phyloP scores from a whole-genome alignment of 352 stramenopile genomes.

The Globisporangium middletonii region DNA sequence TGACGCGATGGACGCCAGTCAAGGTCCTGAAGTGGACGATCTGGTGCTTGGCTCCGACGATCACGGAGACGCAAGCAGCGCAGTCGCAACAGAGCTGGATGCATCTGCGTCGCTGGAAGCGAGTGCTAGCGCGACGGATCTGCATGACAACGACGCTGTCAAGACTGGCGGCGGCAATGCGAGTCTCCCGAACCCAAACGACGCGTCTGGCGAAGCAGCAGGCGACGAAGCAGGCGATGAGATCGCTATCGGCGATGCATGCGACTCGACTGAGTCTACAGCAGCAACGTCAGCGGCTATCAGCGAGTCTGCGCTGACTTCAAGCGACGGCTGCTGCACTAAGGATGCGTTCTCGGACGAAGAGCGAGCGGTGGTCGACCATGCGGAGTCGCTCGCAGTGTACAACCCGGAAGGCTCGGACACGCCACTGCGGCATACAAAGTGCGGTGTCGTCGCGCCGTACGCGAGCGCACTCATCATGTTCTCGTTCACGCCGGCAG shows the following conservation, averaged over 20 bases:
- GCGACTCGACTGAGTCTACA: neutral
- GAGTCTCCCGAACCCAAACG: conserved; percentile 4
- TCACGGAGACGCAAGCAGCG: too few species aligned
- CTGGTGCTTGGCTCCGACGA: neutral
- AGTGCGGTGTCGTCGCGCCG: conserved; percentile 31
- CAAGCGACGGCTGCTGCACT: neutral
- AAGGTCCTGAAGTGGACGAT: conserved; percentile 11
- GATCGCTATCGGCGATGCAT: neutral
- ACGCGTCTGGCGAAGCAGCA: neutral
- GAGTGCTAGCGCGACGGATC: too few species aligned
- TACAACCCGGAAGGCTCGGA: conserved; percentile 38
- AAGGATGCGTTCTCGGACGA: conserved; percentile 15
- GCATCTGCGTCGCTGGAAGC: too few species aligned
- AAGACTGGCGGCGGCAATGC: too few species aligned
- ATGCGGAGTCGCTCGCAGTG: conserved; percentile 20
- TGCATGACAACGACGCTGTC: too few species aligned
- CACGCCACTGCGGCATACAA: conserved; percentile 32
- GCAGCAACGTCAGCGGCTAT: neutral
- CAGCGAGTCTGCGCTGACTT: neutral
- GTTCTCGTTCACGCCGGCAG: conserved; percentile 57
- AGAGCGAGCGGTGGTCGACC: conserved; percentile 27
- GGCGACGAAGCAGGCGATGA: too few species aligned
- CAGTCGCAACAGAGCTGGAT: too few species aligned
- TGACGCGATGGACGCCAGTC: neutral
- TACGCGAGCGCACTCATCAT: conserved; percentile 40